Conservation (phyloP, 2,329 filamentous ascomycete genomes). For the Blastomyces silverae region DNA sequence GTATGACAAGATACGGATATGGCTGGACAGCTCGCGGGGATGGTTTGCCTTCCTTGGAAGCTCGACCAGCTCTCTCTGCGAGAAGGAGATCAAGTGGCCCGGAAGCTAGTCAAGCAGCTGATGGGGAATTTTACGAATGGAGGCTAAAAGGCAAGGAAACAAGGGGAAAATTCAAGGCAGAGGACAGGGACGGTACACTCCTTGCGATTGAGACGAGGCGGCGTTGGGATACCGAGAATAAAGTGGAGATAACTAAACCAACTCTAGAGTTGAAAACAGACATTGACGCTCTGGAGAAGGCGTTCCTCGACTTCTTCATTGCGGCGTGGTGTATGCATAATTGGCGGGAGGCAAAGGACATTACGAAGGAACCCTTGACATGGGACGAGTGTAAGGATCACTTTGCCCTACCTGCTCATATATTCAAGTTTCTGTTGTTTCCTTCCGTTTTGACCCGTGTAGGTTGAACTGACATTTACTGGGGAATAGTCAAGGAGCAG, state of each 20-base stretch:
- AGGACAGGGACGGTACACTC: slow-evolving; percentile 13
- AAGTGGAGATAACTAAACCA: slow-evolving; percentile 17
- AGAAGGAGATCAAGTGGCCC: slow-evolving; percentile 4
- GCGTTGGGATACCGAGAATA: slow-evolving; percentile 20
- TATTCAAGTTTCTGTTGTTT: neutral
- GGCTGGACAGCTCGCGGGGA: slow-evolving; percentile 19
- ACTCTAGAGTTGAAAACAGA: slow-evolving; percentile 19
- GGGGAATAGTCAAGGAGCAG: slow-evolving; percentile 1
- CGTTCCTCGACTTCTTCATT: slow-evolving; percentile 21
- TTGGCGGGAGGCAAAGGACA: slow-evolving; percentile 22
- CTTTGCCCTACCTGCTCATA: neutral
- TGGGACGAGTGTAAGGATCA: slow-evolving; percentile 21
- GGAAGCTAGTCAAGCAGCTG: neutral
- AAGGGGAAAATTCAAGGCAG: neutral
- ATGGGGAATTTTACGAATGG: slow-evolving; percentile 20
- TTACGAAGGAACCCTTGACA: slow-evolving; percentile 21
- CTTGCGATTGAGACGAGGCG: slow-evolving; percentile 20
- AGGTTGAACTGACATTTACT: slow-evolving; percentile 1
- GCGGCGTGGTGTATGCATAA: slow-evolving; percentile 23
- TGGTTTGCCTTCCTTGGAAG: slow-evolving; percentile 18
- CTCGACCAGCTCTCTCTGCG: slow-evolving; percentile 1
- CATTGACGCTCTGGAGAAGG: slow-evolving; percentile 15
- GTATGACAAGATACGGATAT: slow-evolving; percentile 14
- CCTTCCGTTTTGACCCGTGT: neutral
- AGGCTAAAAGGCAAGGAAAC: slow-evolving; percentile 5